phyloP scores from a whole-genome alignment of 805 yeast species.

The Naumovozyma dairenensis region DNA sequence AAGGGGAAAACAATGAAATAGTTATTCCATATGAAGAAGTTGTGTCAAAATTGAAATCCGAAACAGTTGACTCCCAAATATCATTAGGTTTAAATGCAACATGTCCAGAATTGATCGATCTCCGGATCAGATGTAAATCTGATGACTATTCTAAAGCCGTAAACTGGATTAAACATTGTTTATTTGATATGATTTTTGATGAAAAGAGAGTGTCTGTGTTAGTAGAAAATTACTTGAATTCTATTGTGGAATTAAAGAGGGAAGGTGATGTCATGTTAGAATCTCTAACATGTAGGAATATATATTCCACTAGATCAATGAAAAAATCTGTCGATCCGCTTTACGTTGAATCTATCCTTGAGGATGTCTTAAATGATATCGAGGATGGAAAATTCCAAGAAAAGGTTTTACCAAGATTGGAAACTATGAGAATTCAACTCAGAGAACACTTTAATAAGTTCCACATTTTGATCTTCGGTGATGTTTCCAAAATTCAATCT shows the following conservation, averaged over 20 bases:
- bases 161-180: slow-evolving; percentile 61
- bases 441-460: slow-evolving; percentile 42
- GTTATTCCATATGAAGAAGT: slow-evolving; percentile 63
- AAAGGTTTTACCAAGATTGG: slow-evolving; percentile 25
- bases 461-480: slow-evolving; percentile 65
- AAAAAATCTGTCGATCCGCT: slow-evolving; percentile 57
- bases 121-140: slow-evolving; percentile 51
- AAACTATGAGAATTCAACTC: slow-evolving; percentile 44
- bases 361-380: slow-evolving; percentile 38
- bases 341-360: slow-evolving; percentile 50
- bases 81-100: slow-evolving; percentile 48
- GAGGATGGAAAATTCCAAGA: slow-evolving; percentile 42
- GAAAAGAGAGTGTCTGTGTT: slow-evolving; percentile 58
- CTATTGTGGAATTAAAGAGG: slow-evolving; percentile 31
- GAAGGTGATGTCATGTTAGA: slow-evolving; percentile 46
- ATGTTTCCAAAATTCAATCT: slow-evolving; percentile 37
- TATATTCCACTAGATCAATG: slow-evolving; percentile 51
- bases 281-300: slow-evolving; percentile 46
- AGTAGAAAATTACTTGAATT: slow-evolving; percentile 31
- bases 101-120: slow-evolving; percentile 55
- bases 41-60: slow-evolving; percentile 61
- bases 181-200: slow-evolving; percentile 63
- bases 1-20: slow-evolving; percentile 44
- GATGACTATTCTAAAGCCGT: slow-evolving; percentile 59
- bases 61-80: slow-evolving; percentile 52